Percentiles rank a stretch among this genome's conserved stretches.
Evolutionary conservation across 208 protist species (phyloP).

Genomic region (Acanthamoeba culbertsoni): DNA sequence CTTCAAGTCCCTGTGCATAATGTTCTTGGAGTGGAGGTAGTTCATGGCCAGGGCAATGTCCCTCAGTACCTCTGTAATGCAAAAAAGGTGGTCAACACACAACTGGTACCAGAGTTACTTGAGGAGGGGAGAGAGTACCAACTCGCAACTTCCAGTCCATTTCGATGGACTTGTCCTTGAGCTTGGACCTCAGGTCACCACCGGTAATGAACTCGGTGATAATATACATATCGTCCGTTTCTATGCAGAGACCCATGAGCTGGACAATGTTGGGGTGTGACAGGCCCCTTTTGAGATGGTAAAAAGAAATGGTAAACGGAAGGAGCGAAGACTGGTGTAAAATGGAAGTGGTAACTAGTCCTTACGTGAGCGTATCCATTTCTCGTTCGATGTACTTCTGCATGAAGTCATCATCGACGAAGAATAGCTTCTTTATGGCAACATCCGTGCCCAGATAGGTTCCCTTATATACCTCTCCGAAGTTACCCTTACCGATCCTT

Average conservation of each 20-base stretch:
- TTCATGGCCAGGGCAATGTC: conserved; percentile 54
- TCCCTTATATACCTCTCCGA: conserved; percentile 40
- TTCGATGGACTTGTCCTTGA: conserved; percentile 52
- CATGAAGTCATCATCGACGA: conserved; percentile 41
- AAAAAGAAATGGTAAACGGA: background rate
- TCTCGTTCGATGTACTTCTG: conserved; percentile 60
- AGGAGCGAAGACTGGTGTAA: background rate
- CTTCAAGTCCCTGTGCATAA: conserved; percentile 59
- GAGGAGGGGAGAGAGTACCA: background rate
- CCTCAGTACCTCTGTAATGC: background rate
- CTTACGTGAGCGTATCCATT: conserved; percentile 52
- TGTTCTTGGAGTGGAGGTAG: conserved; percentile 61
- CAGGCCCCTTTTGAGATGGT: conserved; percentile 17
- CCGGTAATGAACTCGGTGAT: conserved; percentile 72
- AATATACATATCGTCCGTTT: conserved; percentile 67
- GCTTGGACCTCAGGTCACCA: conserved; percentile 50
- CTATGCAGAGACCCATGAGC: conserved; percentile 70
- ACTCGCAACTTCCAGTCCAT: conserved; percentile 57
- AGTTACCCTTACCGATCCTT: conserved; percentile 9
- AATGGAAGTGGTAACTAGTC: background rate
- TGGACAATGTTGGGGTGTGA: conserved; percentile 75
- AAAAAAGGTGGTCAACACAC: background rate
- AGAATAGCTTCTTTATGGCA: conserved; percentile 60
- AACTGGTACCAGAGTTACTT: background rate
- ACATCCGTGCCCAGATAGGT: conserved; percentile 61